A percentile compares a stretch with the other conserved stretches of the same genome.
These are phyloP conservation scores for Aegilops longissima DNA, from an alignment of 176 grass and related monocot genomes.

Conservation along the genomic window DNA sequence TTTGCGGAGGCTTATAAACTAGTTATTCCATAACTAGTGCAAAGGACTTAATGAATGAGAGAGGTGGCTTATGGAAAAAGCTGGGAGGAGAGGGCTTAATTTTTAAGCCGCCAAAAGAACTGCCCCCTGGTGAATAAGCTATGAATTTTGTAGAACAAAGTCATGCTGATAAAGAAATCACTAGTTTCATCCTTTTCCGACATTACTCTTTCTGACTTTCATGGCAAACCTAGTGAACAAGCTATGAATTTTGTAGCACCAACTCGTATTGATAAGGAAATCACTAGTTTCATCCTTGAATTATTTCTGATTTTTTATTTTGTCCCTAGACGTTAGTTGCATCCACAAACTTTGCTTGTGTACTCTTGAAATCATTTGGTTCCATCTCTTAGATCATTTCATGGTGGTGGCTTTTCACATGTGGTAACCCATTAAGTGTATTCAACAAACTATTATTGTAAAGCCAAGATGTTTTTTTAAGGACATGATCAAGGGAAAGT, in stretches of 20 bases:
- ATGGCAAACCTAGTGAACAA: background rate
- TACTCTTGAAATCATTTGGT: background rate
- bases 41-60: no score
- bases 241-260: background rate
- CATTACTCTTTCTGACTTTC: background rate
- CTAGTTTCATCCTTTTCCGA: background rate
- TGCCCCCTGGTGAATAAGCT: background rate
- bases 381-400: background rate
- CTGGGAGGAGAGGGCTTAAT: no score
- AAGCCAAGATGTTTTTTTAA: background rate
- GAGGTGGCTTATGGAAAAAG: no score
- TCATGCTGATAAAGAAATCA: background rate
- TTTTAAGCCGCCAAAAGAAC: no score
- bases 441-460: background rate
- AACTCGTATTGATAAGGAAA: background rate
- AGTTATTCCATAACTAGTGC: no score
- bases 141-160: background rate
- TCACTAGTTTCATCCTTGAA: background rate
- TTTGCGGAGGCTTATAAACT: no score
- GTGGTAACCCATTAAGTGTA: background rate
- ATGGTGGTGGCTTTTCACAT: background rate
- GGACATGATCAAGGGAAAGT: background rate
- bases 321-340: background rate
- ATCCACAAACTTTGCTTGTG: background rate
- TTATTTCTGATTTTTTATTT: background rate